Evolutionary conservation across 2,329 filamentous ascomycete species (phyloP).

Genomic region (Saccharata proteae): DNA sequence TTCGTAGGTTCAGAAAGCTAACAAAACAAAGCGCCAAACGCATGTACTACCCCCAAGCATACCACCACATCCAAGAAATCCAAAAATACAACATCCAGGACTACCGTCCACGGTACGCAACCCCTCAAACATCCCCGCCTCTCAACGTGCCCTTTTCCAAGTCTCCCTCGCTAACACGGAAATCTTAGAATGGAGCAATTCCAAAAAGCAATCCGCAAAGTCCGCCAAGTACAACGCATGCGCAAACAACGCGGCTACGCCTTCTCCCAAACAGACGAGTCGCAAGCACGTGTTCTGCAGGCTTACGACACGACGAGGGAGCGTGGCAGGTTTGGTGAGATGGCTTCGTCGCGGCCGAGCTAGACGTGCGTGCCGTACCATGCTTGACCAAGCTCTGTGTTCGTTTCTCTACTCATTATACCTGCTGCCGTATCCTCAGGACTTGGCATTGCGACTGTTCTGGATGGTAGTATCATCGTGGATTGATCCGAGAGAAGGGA

Average conservation of each 20-base stretch:
- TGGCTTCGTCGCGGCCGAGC: conserved; percentile 58
- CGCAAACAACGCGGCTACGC: conserved; percentile 97
- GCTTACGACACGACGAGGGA: conserved; percentile 94
- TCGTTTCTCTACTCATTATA: too few species aligned
- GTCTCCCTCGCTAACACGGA: background rate
- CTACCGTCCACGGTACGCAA: conserved; percentile 74
- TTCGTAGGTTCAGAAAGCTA: background rate
- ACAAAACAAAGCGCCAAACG: conserved; percentile 50
- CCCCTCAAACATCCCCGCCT: too few species aligned
- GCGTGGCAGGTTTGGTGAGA: conserved; percentile 88
- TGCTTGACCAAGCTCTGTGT: too few species aligned
- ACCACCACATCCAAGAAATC: conserved; percentile 98
- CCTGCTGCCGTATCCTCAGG: too few species aligned
- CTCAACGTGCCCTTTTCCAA: background rate
- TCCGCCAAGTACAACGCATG: conserved; percentile 96
- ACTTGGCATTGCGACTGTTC: too few species aligned
- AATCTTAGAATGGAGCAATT: conserved; percentile 89
- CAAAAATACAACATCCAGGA: conserved; percentile 99
- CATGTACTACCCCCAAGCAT: conserved; percentile 92
- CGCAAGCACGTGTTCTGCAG: conserved; percentile 86
- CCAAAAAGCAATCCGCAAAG: conserved; percentile 97
- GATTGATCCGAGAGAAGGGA: too few species aligned
- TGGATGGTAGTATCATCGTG: too few species aligned
- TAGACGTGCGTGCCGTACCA: too few species aligned
- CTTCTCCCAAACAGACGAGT: conserved; percentile 95